Evolutionary conservation across 2,329 filamentous ascomycete genomes (phyloP), one percentile per base, ranked within the genome.

Genomic region (Cadophora luteo-olivacea): DNA sequence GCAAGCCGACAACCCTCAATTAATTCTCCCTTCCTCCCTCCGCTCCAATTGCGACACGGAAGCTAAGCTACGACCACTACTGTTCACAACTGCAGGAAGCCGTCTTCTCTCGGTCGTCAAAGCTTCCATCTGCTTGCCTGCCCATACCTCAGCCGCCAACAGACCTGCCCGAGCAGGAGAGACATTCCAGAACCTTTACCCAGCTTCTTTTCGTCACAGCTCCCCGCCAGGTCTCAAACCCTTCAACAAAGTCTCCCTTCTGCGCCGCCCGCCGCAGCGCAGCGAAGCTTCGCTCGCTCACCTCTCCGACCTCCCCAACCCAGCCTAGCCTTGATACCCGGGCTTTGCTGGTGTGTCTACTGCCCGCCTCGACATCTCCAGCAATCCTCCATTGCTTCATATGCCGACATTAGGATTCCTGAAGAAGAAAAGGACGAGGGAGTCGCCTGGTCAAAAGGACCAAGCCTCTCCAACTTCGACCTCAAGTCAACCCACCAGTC

Each of bases 341-440:
- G 62, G 58, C 65, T 67, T 67, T 74, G 69, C 72, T 72, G 69
- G 66, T 72, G 68, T 70, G 70, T 72, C 73, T 74, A 73, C 70
- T 63, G 73, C 62, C 67, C 64, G 60, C 71, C 72, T 75, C 73
- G 75, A 75, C 68, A 61, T 70, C 22, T 24, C 24, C 69, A 73
- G 67, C 69, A 72, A 70, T 68, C 64, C 64, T 60, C 67, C 69
- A 73, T 73, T 73, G 69, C 72, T 76, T 76, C 76, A 75, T 79
- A 98, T 99, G 96, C 96, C 94, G 90, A 92, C 89, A 82, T 88
- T 97, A 85, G 93, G 93, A 82, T 94, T 97, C 80, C 89, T 98
- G 80, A 97, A 97, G 88, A 98, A 97, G 89, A 97, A 97, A 88
- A 91, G 94, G 88, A 97, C 94, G 84, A 97, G 94, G 89, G 94